These are phyloP conservation scores for Pouteria campechiana DNA, from an alignment of 179 eudicot genomes.

Conservation along the genomic window DNA sequence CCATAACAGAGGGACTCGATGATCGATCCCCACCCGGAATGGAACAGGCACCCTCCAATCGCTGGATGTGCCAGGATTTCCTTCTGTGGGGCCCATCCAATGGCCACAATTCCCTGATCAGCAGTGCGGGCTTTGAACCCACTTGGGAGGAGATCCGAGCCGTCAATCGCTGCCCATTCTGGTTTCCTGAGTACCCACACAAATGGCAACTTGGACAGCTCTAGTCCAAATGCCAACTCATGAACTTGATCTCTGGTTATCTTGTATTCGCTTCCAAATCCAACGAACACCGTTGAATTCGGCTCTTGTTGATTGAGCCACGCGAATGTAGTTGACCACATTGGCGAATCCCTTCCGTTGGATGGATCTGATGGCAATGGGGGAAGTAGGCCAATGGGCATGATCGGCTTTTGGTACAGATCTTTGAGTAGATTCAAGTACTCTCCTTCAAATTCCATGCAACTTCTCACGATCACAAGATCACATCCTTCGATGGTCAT, in stretches of 20 bases:
- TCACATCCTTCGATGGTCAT: conserved; percentile 11
- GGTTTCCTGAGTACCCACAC: conserved; percentile 28
- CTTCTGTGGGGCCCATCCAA: conserved; percentile 41
- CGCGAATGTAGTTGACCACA: conserved; percentile 8
- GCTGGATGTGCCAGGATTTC: conserved; percentile 32
- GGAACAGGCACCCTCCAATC: conserved; percentile 31
- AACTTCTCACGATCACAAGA: conserved; percentile 5
- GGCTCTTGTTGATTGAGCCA: conserved; percentile 34
- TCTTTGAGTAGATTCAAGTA: conserved; percentile 9
- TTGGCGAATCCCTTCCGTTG: background rate
- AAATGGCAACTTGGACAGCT: conserved; percentile 25
- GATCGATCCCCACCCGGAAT: conserved; percentile 32
- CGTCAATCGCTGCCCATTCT: conserved; percentile 14
- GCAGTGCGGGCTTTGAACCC: conserved; percentile 13
- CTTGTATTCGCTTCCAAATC: conserved; percentile 51
- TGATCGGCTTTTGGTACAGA: conserved; percentile 15
- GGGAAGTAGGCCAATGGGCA: conserved; percentile 31
- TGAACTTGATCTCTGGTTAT: conserved; percentile 23
- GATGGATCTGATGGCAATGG: conserved; percentile 2
- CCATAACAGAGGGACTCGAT: conserved; percentile 30
- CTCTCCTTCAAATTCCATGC: conserved; percentile 20
- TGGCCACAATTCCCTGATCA: conserved; percentile 11
- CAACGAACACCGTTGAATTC: conserved; percentile 31
- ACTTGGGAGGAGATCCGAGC: conserved; percentile 14
- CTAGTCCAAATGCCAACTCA: conserved; percentile 27